Evolutionary conservation across 768 basidiomycete genomes (phyloP), one percentile per base, ranked within the genome.

Genomic region (Rhodotorula graminis): DNA sequence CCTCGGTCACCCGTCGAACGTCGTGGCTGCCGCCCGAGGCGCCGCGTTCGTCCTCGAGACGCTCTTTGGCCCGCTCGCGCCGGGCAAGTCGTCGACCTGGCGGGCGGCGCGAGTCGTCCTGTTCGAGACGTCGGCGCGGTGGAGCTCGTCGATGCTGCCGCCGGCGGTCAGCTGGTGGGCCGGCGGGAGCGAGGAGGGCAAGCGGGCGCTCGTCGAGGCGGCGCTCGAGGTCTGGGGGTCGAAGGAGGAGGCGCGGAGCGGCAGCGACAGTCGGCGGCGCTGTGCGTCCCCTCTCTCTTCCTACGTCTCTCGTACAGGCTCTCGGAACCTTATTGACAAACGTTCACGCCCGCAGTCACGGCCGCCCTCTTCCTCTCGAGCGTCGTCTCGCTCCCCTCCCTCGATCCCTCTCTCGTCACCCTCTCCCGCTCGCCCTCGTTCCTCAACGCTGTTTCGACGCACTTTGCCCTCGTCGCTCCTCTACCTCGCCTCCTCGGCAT

Each of bases 401-500:
- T 83, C 4, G 87, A 89, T 25, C 79, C 82, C 2, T 78, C 82
- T 42, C 63, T 83, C 29, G 50, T 80, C 42, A 25, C 61, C 21
- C 71, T 82, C 37, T 82, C 82, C 2, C 79, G 73, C 46, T 77
- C 78, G 19, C 69, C 79, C 2, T 69, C 83, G 2, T 89, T 97
- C 78, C 84, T 97, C 72, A 82, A 83, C 31, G 87, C 87, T 21
- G 84, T 96, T 59, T 86, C 88, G 12, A 81, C 82, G 11, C 97
- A 96, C 78, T 87, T 99, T 58, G 84, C 84, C 1, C 92, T 95
- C 80, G 81, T 88, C 12, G 92, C 95, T 65, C 81, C 83, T 2
- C 84, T 87, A 8, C 85, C 96, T 29, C 88, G 95, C 8, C 85
- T 88, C 37, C 90, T 92, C 76, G 96, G 96, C 7, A 95, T 99